Evolutionary conservation across 2,329 filamentous ascomycete species (phyloP).

Genomic region (Dendrostoma leiphaemia): DNA sequence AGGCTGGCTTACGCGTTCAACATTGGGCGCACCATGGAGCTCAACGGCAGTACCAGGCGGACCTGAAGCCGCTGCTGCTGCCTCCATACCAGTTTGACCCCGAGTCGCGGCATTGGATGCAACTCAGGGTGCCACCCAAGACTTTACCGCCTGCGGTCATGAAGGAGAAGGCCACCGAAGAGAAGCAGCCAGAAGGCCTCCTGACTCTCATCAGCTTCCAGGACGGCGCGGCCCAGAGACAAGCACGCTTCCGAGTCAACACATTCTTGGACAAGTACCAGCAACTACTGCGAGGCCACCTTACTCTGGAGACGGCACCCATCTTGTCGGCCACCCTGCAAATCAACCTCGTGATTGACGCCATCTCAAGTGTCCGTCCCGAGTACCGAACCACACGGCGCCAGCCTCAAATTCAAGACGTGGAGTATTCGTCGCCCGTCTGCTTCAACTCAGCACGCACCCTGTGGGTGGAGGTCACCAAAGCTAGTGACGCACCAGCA

Average conservation of each 20-base stretch:
- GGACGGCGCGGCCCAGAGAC: slow-evolving; percentile 7
- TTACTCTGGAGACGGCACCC: slow-evolving; percentile 35
- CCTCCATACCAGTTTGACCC: slow-evolving; percentile 43
- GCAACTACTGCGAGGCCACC: slow-evolving; percentile 33
- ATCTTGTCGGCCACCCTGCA: slow-evolving; percentile 38
- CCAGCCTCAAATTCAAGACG: slow-evolving; percentile 29
- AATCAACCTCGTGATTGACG: slow-evolving; percentile 31
- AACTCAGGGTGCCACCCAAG: slow-evolving; percentile 25
- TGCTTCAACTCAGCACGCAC: slow-evolving; percentile 32
- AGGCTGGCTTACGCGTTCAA: slow-evolving; percentile 29
- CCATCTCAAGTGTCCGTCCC: slow-evolving; percentile 29
- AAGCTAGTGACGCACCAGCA: too few relatives aligned
- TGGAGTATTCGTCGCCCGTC: slow-evolving; percentile 31
- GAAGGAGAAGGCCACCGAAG: not conserved
- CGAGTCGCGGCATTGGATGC: slow-evolving; percentile 35
- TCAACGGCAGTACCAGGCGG: too few relatives aligned
- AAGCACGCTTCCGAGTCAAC: slow-evolving; percentile 40
- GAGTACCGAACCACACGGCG: slow-evolving; percentile 20
- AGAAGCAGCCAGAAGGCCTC: slow-evolving; percentile 12
- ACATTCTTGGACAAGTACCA: slow-evolving; percentile 33
- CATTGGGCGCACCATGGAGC: slow-evolving; percentile 37
- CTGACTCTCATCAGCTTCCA: slow-evolving; percentile 20
- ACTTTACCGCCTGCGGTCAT: too few relatives aligned
- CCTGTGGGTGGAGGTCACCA: too few relatives aligned
- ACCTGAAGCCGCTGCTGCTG: slow-evolving; percentile 26